A percentile compares a stretch with the other conserved stretches of the same genome.
These are phyloP conservation scores for Yamadazyma conglobata DNA, from an alignment of 1,139 yeast species.

Conservation along the genomic window DNA sequence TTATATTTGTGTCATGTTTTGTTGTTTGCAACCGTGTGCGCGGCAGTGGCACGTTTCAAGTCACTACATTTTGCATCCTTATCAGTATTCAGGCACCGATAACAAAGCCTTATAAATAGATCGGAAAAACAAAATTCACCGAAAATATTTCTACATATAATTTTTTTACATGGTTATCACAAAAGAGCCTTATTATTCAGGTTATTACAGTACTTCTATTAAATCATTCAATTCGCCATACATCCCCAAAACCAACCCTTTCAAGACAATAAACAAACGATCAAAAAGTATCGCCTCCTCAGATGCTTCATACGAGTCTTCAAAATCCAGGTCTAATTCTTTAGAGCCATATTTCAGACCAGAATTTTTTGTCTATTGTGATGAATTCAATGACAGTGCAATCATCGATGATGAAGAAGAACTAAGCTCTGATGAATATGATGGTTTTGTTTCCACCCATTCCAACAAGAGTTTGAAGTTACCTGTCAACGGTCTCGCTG, in stretches of 20 bases:
- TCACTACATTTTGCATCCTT: no score
- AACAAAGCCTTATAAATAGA: no score
- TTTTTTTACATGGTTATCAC: slow-evolving; percentile 8
- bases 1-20: no score
- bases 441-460: slow-evolving; percentile 1
- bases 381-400: slow-evolving; percentile 12
- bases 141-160: no score
- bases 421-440: slow-evolving; percentile 7
- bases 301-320: background rate
- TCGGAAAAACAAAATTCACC: no score
- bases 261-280: slow-evolving; percentile 10
- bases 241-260: slow-evolving; percentile 13
- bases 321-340: slow-evolving; percentile 14
- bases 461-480: background rate
- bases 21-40: no score
- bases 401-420: slow-evolving; percentile 17
- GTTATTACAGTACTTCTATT: slow-evolving; percentile 13
- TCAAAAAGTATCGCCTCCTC: slow-evolving; percentile 3
- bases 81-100: no score
- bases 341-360: slow-evolving; percentile 17
- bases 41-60: no score
- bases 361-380: slow-evolving; percentile 10
- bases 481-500: slow-evolving; percentile 5
- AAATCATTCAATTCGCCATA: slow-evolving; percentile 14
- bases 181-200: slow-evolving; percentile 17